Percentiles rank a stretch among this genome's conserved stretches.
These are phyloP conservation scores for Russula abietina DNA, from an alignment of 768 basidiomycete species.

Conservation along the genomic window DNA sequence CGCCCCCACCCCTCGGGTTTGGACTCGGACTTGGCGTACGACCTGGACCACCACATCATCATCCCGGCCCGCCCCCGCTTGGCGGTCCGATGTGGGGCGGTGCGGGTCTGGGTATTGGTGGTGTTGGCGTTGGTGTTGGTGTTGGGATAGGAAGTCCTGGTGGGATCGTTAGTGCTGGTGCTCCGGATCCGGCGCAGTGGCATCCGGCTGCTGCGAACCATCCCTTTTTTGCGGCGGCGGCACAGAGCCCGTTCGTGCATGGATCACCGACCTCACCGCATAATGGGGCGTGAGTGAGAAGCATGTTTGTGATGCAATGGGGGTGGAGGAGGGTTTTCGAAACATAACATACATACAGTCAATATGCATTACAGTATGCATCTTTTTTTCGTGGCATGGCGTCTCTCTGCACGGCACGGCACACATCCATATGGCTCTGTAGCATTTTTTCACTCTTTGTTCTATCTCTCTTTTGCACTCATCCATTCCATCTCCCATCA, in stretches of 20 bases:
- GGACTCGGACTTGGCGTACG: constrained; percentile 16
- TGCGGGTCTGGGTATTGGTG: constrained; percentile 14
- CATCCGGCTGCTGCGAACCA: constrained; percentile 18
- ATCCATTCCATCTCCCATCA: constrained; percentile 3
- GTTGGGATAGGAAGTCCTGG: not conserved
- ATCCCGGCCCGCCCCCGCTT: constrained; percentile 10
- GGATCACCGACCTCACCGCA: constrained; percentile 26
- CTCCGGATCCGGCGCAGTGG: constrained; percentile 15
- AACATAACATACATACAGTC: constrained; percentile 6
- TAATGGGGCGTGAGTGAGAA: constrained; percentile 18
- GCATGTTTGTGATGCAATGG: too few species aligned
- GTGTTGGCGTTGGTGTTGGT: constrained; percentile 12
- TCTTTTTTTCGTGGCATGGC: constrained; percentile 1
- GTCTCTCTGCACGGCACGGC: not conserved
- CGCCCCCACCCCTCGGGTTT: constrained; percentile 7
- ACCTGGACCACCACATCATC: constrained; percentile 5
- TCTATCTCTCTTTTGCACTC: not conserved
- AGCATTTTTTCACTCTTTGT: not conserved
- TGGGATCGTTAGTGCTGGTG: constrained; percentile 7
- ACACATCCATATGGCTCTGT: constrained; percentile 11
- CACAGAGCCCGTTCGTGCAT: constrained; percentile 23
- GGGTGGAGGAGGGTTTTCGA: not conserved
- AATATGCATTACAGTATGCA: not conserved
- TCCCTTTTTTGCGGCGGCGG: constrained; percentile 20
- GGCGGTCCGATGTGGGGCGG: constrained; percentile 19